phyloP scores from a whole-genome alignment of 2,329 filamentous ascomycete species.

The Trichoderma sp. region DNA sequence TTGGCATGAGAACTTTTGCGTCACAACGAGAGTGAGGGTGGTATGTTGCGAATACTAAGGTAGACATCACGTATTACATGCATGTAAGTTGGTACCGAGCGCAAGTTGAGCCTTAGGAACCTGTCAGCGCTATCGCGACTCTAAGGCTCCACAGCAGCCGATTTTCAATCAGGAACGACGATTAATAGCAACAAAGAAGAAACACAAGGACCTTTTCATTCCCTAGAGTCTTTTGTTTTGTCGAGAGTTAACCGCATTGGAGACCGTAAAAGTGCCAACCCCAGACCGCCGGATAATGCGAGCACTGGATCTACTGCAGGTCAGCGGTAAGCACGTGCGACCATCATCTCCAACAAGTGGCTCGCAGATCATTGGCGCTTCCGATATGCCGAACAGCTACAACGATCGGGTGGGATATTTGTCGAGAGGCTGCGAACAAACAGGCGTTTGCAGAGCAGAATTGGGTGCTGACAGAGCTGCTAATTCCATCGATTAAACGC shows the following conservation, averaged over 20 bases:
- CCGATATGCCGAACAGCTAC: not conserved
- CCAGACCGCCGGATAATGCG: not conserved
- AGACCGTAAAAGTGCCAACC: not conserved
- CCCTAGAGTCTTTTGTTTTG: not conserved
- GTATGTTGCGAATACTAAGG: not conserved
- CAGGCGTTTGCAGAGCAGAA: not conserved
- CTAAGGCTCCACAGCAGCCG: not conserved
- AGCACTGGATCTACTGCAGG: not conserved
- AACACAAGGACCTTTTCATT: not conserved
- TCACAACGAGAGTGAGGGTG: not conserved
- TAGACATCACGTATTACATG: not conserved
- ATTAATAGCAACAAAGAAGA: not conserved
- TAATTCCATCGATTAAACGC: not conserved
- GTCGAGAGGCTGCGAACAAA: not conserved
- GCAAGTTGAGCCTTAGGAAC: not conserved
- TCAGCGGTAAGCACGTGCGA: not conserved
- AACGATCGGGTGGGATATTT: not conserved
- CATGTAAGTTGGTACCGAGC: not conserved
- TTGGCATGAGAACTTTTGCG: not conserved
- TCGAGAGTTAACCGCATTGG: not conserved
- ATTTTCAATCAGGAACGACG: not conserved
- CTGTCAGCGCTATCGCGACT: not conserved
- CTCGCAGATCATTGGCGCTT: not conserved
- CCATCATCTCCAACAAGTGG: conserved; percentile 7
- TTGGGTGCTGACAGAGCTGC: not conserved